Conservation (phyloP, 208 protist species). For the Acanthamoeba quina region DNA sequence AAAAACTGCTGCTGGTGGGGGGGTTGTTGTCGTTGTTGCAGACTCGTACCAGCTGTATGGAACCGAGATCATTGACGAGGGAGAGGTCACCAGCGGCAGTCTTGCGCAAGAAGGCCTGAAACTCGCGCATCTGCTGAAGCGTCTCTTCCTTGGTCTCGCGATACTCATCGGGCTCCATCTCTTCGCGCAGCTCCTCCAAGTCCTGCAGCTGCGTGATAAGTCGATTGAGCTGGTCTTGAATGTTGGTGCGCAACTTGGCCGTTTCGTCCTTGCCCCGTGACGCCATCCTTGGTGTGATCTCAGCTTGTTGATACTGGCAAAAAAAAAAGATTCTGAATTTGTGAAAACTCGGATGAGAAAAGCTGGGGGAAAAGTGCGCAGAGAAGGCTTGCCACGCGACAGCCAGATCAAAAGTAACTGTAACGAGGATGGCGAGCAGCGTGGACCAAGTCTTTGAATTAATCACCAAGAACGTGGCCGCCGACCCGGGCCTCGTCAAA, state of each 20-base stretch:
- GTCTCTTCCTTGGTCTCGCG: constrained; percentile 86
- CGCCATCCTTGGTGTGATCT: background rate
- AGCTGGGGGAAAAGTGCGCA: background rate
- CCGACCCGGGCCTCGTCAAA: constrained; percentile 76
- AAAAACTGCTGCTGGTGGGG: background rate
- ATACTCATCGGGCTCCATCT: constrained; percentile 87
- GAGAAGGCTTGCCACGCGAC: background rate
- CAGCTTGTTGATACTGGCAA: no score
- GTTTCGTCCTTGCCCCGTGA: constrained; percentile 83
- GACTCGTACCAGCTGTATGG: constrained; percentile 82
- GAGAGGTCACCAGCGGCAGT: constrained; percentile 86
- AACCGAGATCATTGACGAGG: constrained; percentile 85
- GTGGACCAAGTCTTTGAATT: background rate
- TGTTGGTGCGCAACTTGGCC: constrained; percentile 83
- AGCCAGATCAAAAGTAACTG: no score
- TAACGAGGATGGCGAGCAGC: background rate
- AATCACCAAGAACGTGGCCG: constrained; percentile 10
- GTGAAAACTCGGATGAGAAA: no score
- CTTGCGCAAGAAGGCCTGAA: constrained; percentile 85
- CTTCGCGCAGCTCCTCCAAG: constrained; percentile 87
- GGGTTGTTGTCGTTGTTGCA: no score
- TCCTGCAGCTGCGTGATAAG: constrained; percentile 89
- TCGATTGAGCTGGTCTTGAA: constrained; percentile 88
- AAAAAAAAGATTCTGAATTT: no score
- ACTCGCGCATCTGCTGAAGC: constrained; percentile 88